Conservation (phyloP, 371 early-diverging fungal species). For the Enterocytospora artemiae region DNA sequence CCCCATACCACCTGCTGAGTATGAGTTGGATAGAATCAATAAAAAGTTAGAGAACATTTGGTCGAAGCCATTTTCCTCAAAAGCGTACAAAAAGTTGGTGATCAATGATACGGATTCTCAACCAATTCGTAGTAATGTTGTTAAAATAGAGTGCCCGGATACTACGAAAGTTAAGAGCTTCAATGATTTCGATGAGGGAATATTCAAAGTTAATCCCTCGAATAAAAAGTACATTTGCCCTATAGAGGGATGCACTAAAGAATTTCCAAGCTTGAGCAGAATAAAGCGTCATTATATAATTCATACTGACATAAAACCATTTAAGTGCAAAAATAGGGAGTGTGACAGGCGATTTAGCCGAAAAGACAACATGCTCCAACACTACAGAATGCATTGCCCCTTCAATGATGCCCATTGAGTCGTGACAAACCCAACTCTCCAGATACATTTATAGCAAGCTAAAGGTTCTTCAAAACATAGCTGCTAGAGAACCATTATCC, state of each 20-base stretch:
- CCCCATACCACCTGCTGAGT: background rate
- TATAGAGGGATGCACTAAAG: slow-evolving; percentile 46
- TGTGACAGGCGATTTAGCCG: slow-evolving; percentile 57
- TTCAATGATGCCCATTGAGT: background rate
- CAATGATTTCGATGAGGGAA: slow-evolving; percentile 41
- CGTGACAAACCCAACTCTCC: too few relatives aligned
- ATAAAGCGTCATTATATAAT: slow-evolving; percentile 58
- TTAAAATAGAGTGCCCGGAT: background rate
- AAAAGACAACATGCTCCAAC: slow-evolving; percentile 60
- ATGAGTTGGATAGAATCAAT: too few relatives aligned
- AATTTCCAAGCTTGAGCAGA: slow-evolving; percentile 55
- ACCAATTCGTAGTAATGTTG: background rate
- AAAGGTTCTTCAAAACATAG: too few relatives aligned
- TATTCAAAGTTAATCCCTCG: slow-evolving; percentile 34
- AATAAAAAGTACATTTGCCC: slow-evolving; percentile 50
- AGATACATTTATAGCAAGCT: too few relatives aligned
- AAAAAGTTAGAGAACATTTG: too few relatives aligned
- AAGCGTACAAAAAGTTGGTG: too few relatives aligned
- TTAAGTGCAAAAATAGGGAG: slow-evolving; percentile 55
- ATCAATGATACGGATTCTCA: too few relatives aligned
- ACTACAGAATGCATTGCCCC: slow-evolving; percentile 56
- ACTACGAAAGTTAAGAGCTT: slow-evolving; percentile 29
- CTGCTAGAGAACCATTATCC: too few relatives aligned
- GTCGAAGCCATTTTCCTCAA: too few relatives aligned
- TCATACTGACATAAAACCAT: slow-evolving; percentile 57